Base-by-base conservation (phyloP, 441 rosid genomes). In the Erysimum pusillum region DNA sequence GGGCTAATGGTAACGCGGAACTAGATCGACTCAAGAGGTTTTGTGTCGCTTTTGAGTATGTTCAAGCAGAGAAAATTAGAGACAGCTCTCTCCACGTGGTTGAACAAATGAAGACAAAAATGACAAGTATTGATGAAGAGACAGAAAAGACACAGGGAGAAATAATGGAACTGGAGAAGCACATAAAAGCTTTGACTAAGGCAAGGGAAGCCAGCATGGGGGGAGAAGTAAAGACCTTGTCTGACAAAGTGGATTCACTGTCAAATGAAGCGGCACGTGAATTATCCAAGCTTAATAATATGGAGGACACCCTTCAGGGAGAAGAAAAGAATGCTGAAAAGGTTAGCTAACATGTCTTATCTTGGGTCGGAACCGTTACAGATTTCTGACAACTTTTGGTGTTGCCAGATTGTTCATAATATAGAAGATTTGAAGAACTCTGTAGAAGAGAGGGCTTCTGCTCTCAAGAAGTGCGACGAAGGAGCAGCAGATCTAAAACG, bases 201-300 rank as follows among this genome's bases (percentile, higher is more conserved):
- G 95, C 90, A 75, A 93, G 85, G 78, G 99, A 93, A 89, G 97
- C 93, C 67, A 86, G 85, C 73, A 85, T 96, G 97, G 99, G 91
- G 9, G 97, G 95, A 65, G 98, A 93, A 78, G 94, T 87, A 9
- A 93, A 86, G 79, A 67, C 72, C 53, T 61, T 93, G 81, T 89
- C 97, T 0, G 89, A 90, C 18, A 87, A 89, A 81, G 97, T 91
- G 45, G 96, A 96, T 83, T 73, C 74, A 28, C 83, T 93, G 52
- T 86, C 98, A 70, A 90, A 88, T 75, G 87, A 85, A 77, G 86
- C 86, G 57, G 91, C 90, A 25, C 88, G 87, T 18, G 96, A 93
- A 73, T 80, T 79, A 46, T 90, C 99, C 25, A 88, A 87, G 46
- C 86, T 96, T 71, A 85, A 63, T 60, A 88, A 88, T 61, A 88